Conservation (phyloP, 148 eudicot genomes). For the Spergularia marina region DNA sequence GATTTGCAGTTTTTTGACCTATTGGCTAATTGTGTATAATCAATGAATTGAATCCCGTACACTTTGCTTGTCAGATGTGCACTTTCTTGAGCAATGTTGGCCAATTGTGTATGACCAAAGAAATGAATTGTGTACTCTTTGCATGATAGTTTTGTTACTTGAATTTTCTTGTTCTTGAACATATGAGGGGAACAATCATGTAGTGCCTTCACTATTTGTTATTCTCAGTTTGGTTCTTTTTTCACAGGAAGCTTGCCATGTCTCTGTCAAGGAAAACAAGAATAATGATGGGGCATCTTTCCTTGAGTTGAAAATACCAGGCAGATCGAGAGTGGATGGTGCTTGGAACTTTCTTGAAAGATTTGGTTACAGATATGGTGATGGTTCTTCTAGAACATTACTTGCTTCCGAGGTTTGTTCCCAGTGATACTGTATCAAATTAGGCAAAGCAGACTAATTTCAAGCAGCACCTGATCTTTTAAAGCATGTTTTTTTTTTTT, state of each 20-base stretch:
- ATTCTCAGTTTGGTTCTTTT: not conserved
- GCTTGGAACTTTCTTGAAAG: constrained; percentile 67
- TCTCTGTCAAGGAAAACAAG: constrained; percentile 56
- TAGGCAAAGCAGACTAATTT: not conserved
- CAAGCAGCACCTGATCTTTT: not conserved
- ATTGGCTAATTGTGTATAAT: no score
- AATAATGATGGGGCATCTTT: constrained; percentile 63
- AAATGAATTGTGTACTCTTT: not conserved
- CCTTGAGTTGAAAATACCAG: constrained; percentile 61
- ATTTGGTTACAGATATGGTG: constrained; percentile 79
- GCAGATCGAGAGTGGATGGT: constrained; percentile 43
- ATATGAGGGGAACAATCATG: not conserved
- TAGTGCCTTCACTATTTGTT: not conserved
- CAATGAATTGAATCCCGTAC: no score
- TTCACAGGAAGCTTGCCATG: constrained; percentile 62
- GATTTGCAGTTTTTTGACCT: no score
- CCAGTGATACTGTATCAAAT: not conserved
- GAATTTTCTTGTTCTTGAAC: not conserved
- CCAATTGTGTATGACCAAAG: not conserved
- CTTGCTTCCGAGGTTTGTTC: constrained; percentile 84
- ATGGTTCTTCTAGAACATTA: constrained; percentile 53
- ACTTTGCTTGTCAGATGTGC: not conserved
- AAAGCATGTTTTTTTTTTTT: not conserved
- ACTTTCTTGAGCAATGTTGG: not conserved
- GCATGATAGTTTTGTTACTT: not conserved